phyloP scores from a whole-genome alignment of 768 basidiomycete species.

The Collybia sordida region DNA sequence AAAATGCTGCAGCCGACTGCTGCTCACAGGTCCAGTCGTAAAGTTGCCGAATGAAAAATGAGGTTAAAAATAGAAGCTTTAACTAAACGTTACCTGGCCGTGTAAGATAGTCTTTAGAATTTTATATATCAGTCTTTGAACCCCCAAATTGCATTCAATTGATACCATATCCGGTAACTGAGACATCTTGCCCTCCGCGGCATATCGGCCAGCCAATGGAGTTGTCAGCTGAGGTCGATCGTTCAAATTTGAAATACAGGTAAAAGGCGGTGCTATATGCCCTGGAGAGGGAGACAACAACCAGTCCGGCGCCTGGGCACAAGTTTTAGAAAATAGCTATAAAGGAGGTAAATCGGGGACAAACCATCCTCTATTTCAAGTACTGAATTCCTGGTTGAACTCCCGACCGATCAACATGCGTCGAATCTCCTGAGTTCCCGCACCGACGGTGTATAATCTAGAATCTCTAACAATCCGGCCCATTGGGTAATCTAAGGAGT shows the following conservation, averaged over 20 bases:
- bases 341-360: too few species aligned
- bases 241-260: slow-evolving; percentile 2
- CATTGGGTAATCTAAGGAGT: slow-evolving; percentile 74
- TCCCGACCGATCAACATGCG: slow-evolving; percentile 93
- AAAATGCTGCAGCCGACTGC: too few species aligned
- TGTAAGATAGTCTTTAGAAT: slow-evolving; percentile 10
- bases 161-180: slow-evolving; percentile 13
- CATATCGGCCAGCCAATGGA: background rate
- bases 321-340: too few species aligned
- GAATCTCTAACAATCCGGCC: slow-evolving; percentile 88
- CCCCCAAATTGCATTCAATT: slow-evolving; percentile 21
- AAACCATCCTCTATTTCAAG: too few species aligned
- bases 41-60: slow-evolving; percentile 9
- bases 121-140: slow-evolving; percentile 17
- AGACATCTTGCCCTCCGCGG: slow-evolving; percentile 22
- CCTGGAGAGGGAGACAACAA: too few species aligned
- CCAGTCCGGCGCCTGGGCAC: too few species aligned
- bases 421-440: slow-evolving; percentile 95
- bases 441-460: slow-evolving; percentile 88
- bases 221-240: background rate
- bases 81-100: slow-evolving; percentile 1
- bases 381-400: slow-evolving; percentile 68
- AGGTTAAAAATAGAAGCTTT: slow-evolving; percentile 14
- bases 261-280: slow-evolving; percentile 6
- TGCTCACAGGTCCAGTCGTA: background rate